Conservation (phyloP, 2,329 filamentous ascomycete genomes). For the Pseudonectria foliicola region DNA sequence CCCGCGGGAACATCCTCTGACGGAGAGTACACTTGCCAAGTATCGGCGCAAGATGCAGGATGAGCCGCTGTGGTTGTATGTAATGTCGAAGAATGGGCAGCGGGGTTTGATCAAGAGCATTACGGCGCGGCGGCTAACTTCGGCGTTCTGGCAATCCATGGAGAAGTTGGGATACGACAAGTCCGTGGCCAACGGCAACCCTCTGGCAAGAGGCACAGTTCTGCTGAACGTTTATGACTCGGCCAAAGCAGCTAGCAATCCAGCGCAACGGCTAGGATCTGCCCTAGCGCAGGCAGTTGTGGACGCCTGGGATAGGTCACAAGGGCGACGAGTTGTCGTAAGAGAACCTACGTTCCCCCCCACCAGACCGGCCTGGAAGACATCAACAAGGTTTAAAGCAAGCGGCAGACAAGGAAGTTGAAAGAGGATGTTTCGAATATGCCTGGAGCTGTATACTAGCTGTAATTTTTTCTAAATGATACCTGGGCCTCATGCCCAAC, state of each 20-base stretch:
- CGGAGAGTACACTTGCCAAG: conserved; percentile 15
- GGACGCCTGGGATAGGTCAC: conserved; percentile 10
- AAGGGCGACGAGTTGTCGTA: neutral
- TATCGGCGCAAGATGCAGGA: conserved; percentile 21
- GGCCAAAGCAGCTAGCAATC: conserved; percentile 11
- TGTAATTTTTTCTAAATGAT: no score
- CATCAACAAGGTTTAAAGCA: no score
- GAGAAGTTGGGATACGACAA: conserved; percentile 18
- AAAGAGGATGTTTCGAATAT: no score
- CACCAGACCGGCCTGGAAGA: no score
- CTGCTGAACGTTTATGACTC: conserved; percentile 9
- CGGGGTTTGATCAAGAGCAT: conserved; percentile 20
- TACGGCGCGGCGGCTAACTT: conserved; percentile 18
- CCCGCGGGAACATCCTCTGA: conserved; percentile 26
- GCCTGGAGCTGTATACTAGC: no score
- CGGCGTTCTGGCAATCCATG: conserved; percentile 22
- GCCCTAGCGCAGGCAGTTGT: conserved; percentile 14
- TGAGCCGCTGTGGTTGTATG: conserved; percentile 28
- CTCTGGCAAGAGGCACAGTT: conserved; percentile 11
- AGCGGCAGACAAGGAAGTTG: no score
- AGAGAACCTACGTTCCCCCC: no score
- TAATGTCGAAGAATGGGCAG: conserved; percentile 7
- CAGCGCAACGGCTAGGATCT: conserved; percentile 17
- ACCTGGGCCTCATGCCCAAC: no score
- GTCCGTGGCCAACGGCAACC: conserved; percentile 4